A percentile compares a stretch with the other conserved stretches of the same genome.
Evolutionary conservation across 176 grass and related monocot genomes (phyloP).

Genomic region (Triticum dicoccoides): DNA sequence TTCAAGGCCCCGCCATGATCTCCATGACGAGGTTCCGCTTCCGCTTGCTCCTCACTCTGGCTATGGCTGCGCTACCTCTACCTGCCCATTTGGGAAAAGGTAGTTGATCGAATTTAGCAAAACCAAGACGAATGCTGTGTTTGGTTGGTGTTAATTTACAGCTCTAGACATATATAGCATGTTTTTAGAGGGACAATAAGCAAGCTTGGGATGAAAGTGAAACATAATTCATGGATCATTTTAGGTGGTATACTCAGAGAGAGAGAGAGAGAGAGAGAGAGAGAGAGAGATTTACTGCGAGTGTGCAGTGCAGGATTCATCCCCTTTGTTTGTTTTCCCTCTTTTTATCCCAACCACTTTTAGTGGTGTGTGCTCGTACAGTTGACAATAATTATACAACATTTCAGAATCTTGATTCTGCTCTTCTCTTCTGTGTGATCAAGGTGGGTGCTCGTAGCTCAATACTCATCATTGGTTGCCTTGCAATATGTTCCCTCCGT

Average conservation of each 20-base stretch:
- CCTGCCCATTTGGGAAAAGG: not conserved
- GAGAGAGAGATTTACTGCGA: not conserved
- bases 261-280: no score
- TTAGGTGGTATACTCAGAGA: not conserved
- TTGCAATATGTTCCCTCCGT: not conserved
- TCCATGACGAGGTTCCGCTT: not conserved
- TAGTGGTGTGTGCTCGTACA: conserved; percentile 12
- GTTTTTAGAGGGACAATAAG: not conserved
- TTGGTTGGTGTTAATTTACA: conserved; percentile 9
- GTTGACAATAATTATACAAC: conserved; percentile 26
- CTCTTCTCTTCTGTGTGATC: not conserved
- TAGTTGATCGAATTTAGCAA: conserved; percentile 20
- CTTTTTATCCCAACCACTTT: not conserved
- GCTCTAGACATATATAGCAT: not conserved
- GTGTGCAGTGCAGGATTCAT: not conserved
- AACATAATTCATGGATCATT: not conserved
- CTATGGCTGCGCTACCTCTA: not conserved
- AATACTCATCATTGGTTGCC: not conserved
- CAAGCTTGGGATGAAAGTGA: conserved; percentile 9
- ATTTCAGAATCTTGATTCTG: conserved; percentile 3
- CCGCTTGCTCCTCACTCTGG: not conserved
- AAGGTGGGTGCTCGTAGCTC: not conserved
- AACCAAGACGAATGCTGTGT: conserved; percentile 1
- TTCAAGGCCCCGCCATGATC: conserved; percentile 53
- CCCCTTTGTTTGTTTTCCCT: not conserved